Evolutionary conservation across 2,329 filamentous ascomycete species (phyloP).

Genomic region (Paracoccidioides brasiliensis): DNA sequence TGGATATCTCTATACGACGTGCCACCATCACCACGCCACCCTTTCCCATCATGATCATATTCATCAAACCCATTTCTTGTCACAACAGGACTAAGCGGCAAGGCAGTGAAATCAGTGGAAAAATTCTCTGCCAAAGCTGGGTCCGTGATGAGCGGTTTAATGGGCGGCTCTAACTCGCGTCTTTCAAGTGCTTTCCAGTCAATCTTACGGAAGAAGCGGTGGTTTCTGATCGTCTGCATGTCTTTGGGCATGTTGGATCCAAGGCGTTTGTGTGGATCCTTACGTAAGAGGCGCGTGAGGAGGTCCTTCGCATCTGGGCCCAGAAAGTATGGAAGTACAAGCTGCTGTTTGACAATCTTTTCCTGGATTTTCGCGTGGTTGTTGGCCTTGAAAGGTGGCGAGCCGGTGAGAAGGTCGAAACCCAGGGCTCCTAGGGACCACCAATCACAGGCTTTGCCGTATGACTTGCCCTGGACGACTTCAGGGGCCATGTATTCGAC

Average conservation of each 20-base stretch:
- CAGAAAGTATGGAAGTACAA: conserved; percentile 78
- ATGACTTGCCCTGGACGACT: conserved; percentile 73
- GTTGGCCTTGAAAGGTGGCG: conserved; percentile 76
- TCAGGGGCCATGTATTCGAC: conserved; percentile 99
- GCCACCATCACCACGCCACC: not conserved
- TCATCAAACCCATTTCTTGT: conserved; percentile 18
- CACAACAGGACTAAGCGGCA: conserved; percentile 64
- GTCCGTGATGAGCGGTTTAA: conserved; percentile 86
- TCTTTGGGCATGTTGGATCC: conserved; percentile 85
- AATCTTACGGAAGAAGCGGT: conserved; percentile 94
- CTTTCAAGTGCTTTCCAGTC: conserved; percentile 81
- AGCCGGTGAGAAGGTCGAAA: conserved; percentile 83
- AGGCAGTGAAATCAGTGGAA: conserved; percentile 74
- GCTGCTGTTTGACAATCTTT: conserved; percentile 88
- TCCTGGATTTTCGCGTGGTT: conserved; percentile 94
- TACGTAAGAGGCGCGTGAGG: conserved; percentile 75
- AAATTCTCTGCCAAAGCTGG: conserved; percentile 97
- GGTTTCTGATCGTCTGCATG: conserved; percentile 69
- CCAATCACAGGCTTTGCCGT: conserved; percentile 94
- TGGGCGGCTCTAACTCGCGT: conserved; percentile 74
- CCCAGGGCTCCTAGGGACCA: conserved; percentile 93
- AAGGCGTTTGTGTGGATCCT: conserved; percentile 81
- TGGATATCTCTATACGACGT: not conserved
- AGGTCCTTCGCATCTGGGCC: conserved; percentile 87
- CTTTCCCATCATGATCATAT: conserved; percentile 11